Conservation (phyloP, 768 basidiomycete genomes). For the Hericium rajendrae region DNA sequence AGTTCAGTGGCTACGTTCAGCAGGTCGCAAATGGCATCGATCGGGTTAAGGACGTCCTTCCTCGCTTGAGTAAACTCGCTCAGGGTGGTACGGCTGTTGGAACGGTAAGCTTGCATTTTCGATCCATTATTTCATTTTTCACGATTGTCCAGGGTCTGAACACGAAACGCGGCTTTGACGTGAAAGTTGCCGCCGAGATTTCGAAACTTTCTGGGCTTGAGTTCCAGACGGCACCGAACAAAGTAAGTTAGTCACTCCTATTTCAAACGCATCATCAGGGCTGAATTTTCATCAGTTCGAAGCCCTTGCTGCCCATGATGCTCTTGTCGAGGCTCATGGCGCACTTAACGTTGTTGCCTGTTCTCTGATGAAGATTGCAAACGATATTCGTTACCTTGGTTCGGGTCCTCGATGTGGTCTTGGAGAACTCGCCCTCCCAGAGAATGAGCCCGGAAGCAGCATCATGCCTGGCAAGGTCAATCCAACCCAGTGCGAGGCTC, state of each 20-base stretch:
- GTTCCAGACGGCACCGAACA: constrained; percentile 97
- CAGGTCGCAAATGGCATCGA: constrained; percentile 88
- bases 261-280: neutral
- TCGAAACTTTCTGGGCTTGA: constrained; percentile 82
- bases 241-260: constrained; percentile 38
- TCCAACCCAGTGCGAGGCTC: constrained; percentile 96
- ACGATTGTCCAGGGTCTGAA: constrained; percentile 68
- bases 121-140: neutral
- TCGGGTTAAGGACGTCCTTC: constrained; percentile 70
- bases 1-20: constrained; percentile 97
- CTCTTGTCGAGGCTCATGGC: constrained; percentile 93
- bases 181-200: constrained; percentile 86
- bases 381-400: constrained; percentile 95
- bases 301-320: constrained; percentile 96
- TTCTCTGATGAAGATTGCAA: constrained; percentile 98
- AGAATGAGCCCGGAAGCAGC: constrained; percentile 98
- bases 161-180: constrained; percentile 94
- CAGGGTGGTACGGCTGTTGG: constrained; percentile 99
- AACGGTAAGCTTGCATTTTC: constrained; percentile 49
- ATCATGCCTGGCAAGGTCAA: constrained; percentile 99
- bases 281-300: constrained; percentile 61
- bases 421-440: constrained; percentile 88
- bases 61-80: constrained; percentile 80
- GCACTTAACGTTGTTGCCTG: constrained; percentile 95
- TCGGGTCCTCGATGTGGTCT: constrained; percentile 97